Conservation (phyloP, 441 rosid genomes). For the Pelargonium fulgidum region DNA sequence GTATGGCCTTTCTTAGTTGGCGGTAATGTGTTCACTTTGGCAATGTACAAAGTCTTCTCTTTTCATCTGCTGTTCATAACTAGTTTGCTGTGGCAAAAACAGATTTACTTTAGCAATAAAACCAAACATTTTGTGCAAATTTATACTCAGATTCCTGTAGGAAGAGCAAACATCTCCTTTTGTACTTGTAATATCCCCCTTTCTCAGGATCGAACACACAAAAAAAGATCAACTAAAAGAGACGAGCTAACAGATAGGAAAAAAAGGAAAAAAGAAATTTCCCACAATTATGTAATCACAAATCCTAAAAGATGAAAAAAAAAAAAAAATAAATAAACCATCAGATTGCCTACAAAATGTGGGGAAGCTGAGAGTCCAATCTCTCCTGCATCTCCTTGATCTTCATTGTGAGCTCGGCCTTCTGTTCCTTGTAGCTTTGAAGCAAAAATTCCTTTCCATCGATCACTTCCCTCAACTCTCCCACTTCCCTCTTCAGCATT, state of each 20-base stretch:
- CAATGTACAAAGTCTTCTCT: no score
- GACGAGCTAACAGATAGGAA: no score
- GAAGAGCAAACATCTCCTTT: not conserved
- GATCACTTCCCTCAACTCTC: constrained; percentile 77
- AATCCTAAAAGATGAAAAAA: constrained; percentile 1
- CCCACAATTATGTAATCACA: no score
- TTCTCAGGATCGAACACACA: not conserved
- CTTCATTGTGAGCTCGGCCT: constrained; percentile 71
- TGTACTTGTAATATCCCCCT: not conserved
- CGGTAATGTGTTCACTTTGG: not conserved
- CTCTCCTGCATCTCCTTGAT: constrained; percentile 79
- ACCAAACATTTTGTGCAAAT: not conserved
- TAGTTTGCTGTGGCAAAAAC: not conserved
- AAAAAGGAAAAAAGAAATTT: no score
- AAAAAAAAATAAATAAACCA: constrained; percentile 47
- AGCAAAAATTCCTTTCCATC: constrained; percentile 81
- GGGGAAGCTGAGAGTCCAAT: constrained; percentile 81
- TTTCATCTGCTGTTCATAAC: not conserved
- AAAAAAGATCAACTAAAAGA: not conserved
- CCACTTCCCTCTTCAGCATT: constrained; percentile 76
- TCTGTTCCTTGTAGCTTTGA: constrained; percentile 84
- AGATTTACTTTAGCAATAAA: not conserved
- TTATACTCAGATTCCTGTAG: not conserved
- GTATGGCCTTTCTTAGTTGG: not conserved
- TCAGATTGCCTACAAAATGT: constrained; percentile 63